phyloP scores from a whole-genome alignment of 1,139 yeast genomes.

The Magnusiomyces suaveolens region DNA sequence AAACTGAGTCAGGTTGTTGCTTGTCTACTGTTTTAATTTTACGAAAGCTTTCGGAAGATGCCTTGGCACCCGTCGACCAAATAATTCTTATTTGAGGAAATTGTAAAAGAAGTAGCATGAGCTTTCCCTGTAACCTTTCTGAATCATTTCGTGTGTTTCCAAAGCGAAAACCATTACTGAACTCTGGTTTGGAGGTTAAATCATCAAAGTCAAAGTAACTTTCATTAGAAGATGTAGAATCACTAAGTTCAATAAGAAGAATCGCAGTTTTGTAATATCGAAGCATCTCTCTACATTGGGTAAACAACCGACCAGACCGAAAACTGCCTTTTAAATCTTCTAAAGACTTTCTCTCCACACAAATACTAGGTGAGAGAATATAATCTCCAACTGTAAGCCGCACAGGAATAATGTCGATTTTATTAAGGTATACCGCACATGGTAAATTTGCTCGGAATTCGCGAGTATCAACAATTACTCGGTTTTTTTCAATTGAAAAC shows the following conservation, averaged over 20 bases:
- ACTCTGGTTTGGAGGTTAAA: no score
- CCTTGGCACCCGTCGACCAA: constrained; percentile 92
- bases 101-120: constrained; percentile 59
- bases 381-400: constrained; percentile 91
- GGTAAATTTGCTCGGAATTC: constrained; percentile 88
- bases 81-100: constrained; percentile 72
- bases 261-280: constrained; percentile 74
- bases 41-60: constrained; percentile 78
- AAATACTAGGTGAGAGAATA: constrained; percentile 71
- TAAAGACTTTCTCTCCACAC: constrained; percentile 86
- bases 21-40: constrained; percentile 45
- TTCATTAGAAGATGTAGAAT: constrained; percentile 49
- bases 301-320: constrained; percentile 70
- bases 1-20: constrained; percentile 70
- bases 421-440: constrained; percentile 63
- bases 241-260: constrained; percentile 82
- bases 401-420: constrained; percentile 72
- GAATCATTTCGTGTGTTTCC: constrained; percentile 34
- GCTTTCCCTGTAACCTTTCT: constrained; percentile 59
- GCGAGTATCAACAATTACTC: constrained; percentile 80
- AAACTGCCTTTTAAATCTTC: constrained; percentile 80
- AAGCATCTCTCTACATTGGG: constrained; percentile 86
- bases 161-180: constrained; percentile 6
- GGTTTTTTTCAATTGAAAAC: constrained; percentile 8
- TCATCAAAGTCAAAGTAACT: not conserved